Percentiles rank a stretch among this genome's conserved stretches.
These are phyloP conservation scores for Posidonia oceanica DNA, from an alignment of 116 monocot species.

Conservation along the genomic window DNA sequence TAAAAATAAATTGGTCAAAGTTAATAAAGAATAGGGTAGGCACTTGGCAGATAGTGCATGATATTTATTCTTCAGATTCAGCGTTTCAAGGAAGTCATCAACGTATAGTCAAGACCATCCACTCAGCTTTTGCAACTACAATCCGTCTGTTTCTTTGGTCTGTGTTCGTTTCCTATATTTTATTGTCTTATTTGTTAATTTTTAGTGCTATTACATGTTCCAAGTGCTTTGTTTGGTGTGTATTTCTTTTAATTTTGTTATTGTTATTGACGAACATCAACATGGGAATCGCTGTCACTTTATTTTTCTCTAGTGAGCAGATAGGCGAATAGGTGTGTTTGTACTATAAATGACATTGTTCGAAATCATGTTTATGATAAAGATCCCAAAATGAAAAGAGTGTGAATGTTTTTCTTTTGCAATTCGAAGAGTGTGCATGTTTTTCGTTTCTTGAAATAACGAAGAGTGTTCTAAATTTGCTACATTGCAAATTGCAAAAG, in stretches of 20 bases:
- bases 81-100: not conserved
- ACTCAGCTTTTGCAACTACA: not conserved
- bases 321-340: not conserved
- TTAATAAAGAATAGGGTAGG: not conserved
- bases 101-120: constrained; percentile 1
- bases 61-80: not conserved
- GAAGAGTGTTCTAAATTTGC: not conserved
- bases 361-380: not conserved
- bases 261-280: not conserved
- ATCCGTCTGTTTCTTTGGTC: not conserved
- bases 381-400: not conserved
- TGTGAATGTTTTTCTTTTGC: too few relatives aligned
- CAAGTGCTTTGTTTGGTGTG: constrained; percentile 2
- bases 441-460: too few relatives aligned
- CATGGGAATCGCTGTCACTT: too few relatives aligned
- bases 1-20: constrained; percentile 1
- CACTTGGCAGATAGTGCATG: not conserved
- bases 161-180: not conserved
- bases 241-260: not conserved
- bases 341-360: not conserved
- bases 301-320: too few relatives aligned
- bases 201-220: not conserved
- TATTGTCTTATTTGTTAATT: not conserved
- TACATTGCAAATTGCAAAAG: not conserved
- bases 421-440: not conserved